Conservation (phyloP, 208 protist genomes). For the Kentomonas sorsogonicus region DNA sequence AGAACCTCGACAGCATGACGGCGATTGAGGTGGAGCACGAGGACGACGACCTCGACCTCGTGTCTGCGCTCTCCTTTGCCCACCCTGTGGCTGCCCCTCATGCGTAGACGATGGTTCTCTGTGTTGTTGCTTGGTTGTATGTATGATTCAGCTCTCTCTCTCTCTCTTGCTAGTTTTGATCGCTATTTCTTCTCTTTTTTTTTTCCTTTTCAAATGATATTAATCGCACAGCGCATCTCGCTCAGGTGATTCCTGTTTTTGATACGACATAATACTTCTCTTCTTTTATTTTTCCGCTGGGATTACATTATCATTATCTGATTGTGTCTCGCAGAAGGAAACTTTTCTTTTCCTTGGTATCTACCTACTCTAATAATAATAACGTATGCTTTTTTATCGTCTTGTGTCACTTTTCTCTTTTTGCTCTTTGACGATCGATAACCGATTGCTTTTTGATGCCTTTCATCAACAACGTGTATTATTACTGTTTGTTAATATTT, state of each 20-base stretch:
- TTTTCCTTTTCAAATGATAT: not conserved
- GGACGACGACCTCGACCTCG: conserved; percentile 69
- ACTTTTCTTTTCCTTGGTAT: not conserved
- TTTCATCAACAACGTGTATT: no score
- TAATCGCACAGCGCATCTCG: not conserved
- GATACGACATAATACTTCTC: not conserved
- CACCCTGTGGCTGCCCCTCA: conserved; percentile 13
- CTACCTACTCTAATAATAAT: not conserved
- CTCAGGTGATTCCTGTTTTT: not conserved
- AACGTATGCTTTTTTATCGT: not conserved
- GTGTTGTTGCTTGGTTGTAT: not conserved
- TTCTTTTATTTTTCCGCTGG: not conserved
- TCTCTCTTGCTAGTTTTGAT: not conserved
- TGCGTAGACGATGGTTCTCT: no score
- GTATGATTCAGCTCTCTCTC: not conserved
- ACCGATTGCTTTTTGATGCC: no score
- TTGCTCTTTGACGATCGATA: no score
- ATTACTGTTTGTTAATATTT: no score
- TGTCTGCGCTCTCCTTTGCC: conserved; percentile 62
- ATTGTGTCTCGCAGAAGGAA: not conserved
- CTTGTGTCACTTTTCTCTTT: no score
- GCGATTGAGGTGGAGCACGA: conserved; percentile 75
- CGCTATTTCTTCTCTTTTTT: not conserved
- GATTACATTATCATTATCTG: not conserved
- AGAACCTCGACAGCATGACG: conserved; percentile 55